Conservation (phyloP, 441 rosid genomes). For the Adansonia madagascariensis region DNA sequence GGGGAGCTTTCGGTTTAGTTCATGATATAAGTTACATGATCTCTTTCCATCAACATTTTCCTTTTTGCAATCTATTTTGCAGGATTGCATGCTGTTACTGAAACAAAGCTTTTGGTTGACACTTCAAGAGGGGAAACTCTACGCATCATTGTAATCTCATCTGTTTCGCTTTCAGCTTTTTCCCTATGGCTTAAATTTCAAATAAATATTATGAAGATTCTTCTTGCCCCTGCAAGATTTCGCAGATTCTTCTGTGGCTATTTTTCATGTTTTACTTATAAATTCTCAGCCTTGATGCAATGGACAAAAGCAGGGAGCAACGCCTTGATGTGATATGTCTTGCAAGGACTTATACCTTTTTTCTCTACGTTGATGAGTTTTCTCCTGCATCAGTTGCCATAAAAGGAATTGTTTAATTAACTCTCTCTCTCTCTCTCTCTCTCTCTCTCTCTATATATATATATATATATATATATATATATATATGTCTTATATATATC, state of each 20-base stretch:
- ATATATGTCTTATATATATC: too few relatives aligned
- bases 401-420: neutral
- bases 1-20: neutral
- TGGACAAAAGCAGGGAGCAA: constrained; percentile 95
- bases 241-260: neutral
- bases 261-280: constrained; percentile 43
- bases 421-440: neutral
- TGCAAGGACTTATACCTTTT: neutral
- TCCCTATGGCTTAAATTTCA: neutral
- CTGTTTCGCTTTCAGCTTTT: constrained; percentile 6
- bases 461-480: too few relatives aligned
- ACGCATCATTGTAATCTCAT: constrained; percentile 73
- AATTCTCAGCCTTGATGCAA: constrained; percentile 90
- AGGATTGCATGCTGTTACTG: constrained; percentile 82
- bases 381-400: neutral
- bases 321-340: constrained; percentile 88
- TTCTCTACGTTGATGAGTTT: neutral
- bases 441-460: too few relatives aligned
- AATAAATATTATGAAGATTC: constrained; percentile 17
- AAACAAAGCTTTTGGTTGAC: constrained; percentile 88
- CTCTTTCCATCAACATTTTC: constrained; percentile 1
- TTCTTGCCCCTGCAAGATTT: constrained; percentile 8
- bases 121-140: constrained; percentile 92
- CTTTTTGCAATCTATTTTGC: constrained; percentile 32
- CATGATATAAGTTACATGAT: constrained; percentile 7